Evolutionary conservation across 495 filamentous ascomycete genomes (phyloP).

Genomic region (Neohortaea acidophila): DNA sequence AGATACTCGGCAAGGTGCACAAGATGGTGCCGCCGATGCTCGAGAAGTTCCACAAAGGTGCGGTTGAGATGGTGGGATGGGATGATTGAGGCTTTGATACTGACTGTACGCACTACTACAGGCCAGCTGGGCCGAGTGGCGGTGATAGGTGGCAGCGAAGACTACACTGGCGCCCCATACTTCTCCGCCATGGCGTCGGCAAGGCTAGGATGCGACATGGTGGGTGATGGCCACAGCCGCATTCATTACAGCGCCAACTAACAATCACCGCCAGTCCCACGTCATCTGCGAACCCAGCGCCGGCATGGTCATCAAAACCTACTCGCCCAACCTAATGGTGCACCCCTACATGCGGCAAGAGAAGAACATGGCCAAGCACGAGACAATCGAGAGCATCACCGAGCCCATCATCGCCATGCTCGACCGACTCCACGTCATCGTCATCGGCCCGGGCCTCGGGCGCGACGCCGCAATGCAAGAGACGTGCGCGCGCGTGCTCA

Average conservation of each 20-base stretch:
- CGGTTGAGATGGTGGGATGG: constrained; percentile 3
- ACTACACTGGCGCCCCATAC: constrained; percentile 94
- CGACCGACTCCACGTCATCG: constrained; percentile 73
- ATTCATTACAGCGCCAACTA: constrained; percentile 24
- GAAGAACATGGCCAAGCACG: constrained; percentile 29
- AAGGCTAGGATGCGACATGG: constrained; percentile 42
- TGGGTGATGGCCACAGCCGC: no score
- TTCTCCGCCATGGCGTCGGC: constrained; percentile 96
- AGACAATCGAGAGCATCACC: constrained; percentile 40
- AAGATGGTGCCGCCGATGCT: constrained; percentile 90
- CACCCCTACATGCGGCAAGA: constrained; percentile 85
- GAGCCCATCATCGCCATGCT: constrained; percentile 66
- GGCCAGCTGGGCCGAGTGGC: constrained; percentile 85
- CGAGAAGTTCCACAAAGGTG: constrained; percentile 93
- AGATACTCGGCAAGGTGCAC: constrained; percentile 65
- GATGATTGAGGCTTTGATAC: constrained; percentile 5
- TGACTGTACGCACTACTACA: no score
- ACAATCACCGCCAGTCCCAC: no score
- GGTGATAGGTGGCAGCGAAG: constrained; percentile 87
- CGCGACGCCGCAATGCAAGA: constrained; percentile 81
- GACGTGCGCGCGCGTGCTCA: constrained; percentile 64
- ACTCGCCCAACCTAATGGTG: constrained; percentile 97
- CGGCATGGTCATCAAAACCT: constrained; percentile 76
- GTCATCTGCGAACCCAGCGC: constrained; percentile 89
- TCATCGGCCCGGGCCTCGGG: constrained; percentile 85